A percentile compares a stretch with the other conserved stretches of the same genome.
phyloP scores from a whole-genome alignment of 257 asterid genomes.

The Sherardia arvensis region DNA sequence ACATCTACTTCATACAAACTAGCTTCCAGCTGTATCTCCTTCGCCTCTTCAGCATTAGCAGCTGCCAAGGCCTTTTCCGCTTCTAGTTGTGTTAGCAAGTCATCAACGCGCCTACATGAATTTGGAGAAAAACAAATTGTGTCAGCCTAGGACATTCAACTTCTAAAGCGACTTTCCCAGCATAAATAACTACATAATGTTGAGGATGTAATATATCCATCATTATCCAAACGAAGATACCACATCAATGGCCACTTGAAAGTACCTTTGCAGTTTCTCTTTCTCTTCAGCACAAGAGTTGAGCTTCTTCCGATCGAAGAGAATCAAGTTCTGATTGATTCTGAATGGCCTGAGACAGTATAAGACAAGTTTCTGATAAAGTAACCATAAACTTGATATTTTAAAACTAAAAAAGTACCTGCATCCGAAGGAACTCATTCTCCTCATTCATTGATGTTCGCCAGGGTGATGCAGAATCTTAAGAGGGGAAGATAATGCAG shows the following conservation, averaged over 20 bases:
- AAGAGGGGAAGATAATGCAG: conserved; percentile 1
- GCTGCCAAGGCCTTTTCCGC: conserved; percentile 39
- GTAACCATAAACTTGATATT: background rate
- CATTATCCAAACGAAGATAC: no score
- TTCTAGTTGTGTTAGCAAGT: conserved; percentile 58
- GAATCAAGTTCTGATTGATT: conserved; percentile 84
- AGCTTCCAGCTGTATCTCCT: conserved; percentile 25
- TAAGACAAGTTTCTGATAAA: background rate
- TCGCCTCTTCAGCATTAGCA: conserved; percentile 26
- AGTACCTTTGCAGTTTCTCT: conserved; percentile 71
- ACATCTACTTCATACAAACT: conserved; percentile 40
- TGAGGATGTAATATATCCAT: no score
- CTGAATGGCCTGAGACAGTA: conserved; percentile 63
- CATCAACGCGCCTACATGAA: conserved; percentile 48
- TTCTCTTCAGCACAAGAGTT: conserved; percentile 54
- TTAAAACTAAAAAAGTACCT: conserved; percentile 68
- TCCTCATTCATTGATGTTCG: conserved; percentile 73
- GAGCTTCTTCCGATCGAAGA: conserved; percentile 60
- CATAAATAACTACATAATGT: background rate
- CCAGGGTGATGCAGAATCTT: conserved; percentile 72
- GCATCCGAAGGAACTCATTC: conserved; percentile 87
- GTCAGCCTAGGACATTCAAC: background rate
- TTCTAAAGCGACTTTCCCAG: background rate
- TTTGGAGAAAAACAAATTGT: background rate
- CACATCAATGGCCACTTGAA: background rate